Base-by-base conservation (phyloP, 306 rosid genomes). In the Coriaria nepalensis region DNA sequence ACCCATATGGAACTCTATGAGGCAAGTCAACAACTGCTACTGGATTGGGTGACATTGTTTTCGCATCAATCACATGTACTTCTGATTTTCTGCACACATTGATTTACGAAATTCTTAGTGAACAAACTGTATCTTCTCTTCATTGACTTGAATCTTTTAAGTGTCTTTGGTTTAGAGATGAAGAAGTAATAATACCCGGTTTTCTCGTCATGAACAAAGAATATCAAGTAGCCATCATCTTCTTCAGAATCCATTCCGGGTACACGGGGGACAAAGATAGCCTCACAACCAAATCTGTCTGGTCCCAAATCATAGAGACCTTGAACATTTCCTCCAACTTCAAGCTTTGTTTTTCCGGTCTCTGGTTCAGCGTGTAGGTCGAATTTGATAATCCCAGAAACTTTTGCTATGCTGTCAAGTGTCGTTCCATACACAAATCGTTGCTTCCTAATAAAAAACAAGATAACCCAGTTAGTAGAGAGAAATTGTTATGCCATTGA, bases 221-320 rank as follows among this genome's bases (percentile, higher is more conserved):
- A 64, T 52, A 90, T 79, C 54, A 84, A 71, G 77, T 77, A 84
- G 63, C 97, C 97, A 67, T 84, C 95, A 65, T 90, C 97, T 81
- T 90, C 95, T 73, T 72, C 79, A n/a, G 95, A 74, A 50, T 72
- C 35, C 7, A 56, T 62, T 36, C 87, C 93, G 7, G 90, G 82
- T 35, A 70, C 57, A 6, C 79, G 73, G 1, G 95, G 97, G 46
- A 84, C 90, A 76, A 66, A 90, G 56, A 90, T 10, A 57, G 92
- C 93, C 60, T 90, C 97, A 8, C 93, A 90, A 45, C 97, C 93
- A 60, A 68, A 90, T 64, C 68, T 76, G 10, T 75, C 81, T 29
- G 72, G 84, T 63, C 97, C 97, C 60, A 90, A 69, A 56, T 84
- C 95, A 53, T 74, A 81, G 36, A 81, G 56, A 39, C 97, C 95